These are phyloP conservation scores for Quercus variabilis DNA, from an alignment of 306 rosid genomes.

Conservation along the genomic window DNA sequence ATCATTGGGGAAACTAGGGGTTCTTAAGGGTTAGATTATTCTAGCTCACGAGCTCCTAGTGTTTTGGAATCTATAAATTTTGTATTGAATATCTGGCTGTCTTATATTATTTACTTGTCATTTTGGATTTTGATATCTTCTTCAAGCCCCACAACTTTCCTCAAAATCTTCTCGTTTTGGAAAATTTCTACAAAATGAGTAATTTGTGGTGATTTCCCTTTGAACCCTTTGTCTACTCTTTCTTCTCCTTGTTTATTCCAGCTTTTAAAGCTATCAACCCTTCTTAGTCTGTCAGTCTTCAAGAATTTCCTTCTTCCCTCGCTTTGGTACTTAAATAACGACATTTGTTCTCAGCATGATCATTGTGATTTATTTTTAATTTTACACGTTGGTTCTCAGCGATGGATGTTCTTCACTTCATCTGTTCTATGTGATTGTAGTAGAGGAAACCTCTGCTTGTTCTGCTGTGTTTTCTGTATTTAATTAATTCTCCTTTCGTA, in stretches of 20 bases:
- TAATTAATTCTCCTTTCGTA: neutral
- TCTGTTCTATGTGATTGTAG: neutral
- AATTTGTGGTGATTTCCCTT: neutral
- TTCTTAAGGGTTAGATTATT: slow-evolving; percentile 17
- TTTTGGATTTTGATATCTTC: neutral
- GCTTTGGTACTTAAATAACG: neutral
- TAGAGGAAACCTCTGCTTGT: neutral
- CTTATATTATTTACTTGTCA: neutral
- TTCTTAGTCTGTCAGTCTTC: neutral
- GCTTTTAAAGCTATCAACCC: neutral
- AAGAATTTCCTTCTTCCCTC: neutral
- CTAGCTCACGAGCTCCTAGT: neutral
- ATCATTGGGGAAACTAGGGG: slow-evolving; percentile 40
- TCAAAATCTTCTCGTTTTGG: neutral
- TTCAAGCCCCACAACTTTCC: neutral
- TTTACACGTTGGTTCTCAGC: neutral
- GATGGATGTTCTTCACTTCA: neutral
- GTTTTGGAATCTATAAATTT: neutral
- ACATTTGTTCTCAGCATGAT: no score
- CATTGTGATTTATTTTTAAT: no score
- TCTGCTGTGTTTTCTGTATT: neutral
- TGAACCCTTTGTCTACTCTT: neutral
- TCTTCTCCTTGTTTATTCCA: neutral
- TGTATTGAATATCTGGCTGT: neutral
- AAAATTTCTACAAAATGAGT: neutral